These are phyloP conservation scores for Claviceps sorghi DNA, from an alignment of 2,329 filamentous ascomycete species.

Conservation along the genomic window DNA sequence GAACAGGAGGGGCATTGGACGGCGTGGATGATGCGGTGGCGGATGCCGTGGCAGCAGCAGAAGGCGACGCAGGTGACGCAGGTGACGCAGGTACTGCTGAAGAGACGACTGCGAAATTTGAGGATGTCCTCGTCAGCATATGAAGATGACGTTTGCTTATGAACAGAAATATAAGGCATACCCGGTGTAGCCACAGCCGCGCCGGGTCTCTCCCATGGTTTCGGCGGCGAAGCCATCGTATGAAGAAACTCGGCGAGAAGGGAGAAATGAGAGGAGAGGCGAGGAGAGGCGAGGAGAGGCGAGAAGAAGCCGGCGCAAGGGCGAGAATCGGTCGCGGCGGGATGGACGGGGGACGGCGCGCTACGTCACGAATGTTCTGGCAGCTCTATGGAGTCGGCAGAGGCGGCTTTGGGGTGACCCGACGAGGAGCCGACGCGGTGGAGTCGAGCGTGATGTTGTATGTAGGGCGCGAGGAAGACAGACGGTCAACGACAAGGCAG, in stretches of 20 bases:
- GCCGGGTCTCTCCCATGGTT: constrained; percentile 86
- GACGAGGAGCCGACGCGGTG: not conserved
- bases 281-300: not conserved
- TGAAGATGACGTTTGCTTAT: not conserved
- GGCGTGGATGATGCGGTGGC: constrained; percentile 22
- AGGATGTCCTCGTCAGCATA: constrained; percentile 12
- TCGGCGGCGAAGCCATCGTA: constrained; percentile 71
- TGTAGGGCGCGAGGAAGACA: not conserved
- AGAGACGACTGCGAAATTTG: constrained; percentile 15
- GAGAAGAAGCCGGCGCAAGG: too few species aligned
- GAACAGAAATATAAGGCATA: constrained; percentile 21
- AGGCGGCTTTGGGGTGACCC: constrained; percentile 1
- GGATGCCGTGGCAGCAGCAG: constrained; percentile 24
- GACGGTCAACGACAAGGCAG: not conserved
- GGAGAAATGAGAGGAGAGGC: not conserved
- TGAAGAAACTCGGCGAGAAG: not conserved
- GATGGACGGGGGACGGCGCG: not conserved
- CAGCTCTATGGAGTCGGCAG: not conserved
- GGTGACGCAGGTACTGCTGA: constrained; percentile 19
- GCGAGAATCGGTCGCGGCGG: not conserved
- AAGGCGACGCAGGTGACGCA: not conserved
- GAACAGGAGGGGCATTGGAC: constrained; percentile 51
- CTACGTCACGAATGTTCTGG: constrained; percentile 1
- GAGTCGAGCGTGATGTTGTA: not conserved
- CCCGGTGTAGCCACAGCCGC: constrained; percentile 33